Conservation (phyloP, 441 rosid genomes). For the Iberis amara region DNA sequence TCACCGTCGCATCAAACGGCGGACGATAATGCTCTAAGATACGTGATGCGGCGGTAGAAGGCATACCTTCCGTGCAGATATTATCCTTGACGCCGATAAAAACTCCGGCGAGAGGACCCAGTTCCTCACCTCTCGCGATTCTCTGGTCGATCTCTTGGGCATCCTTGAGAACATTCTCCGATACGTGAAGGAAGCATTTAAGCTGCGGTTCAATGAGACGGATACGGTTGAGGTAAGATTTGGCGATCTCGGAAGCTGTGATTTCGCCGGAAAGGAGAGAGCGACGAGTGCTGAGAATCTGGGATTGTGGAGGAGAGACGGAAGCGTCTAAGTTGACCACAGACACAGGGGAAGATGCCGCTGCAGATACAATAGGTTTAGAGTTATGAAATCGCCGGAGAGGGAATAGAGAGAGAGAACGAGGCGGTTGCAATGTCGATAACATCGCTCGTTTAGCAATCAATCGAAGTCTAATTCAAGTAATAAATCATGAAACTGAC, state of each 20-base stretch:
- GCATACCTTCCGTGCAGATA: conserved; percentile 84
- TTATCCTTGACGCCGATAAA: conserved; percentile 79
- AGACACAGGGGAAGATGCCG: conserved; percentile 24
- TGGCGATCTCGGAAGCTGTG: conserved; percentile 60
- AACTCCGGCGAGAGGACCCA: conserved; percentile 81
- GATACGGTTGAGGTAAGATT: conserved; percentile 65
- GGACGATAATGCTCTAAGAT: conserved; percentile 64
- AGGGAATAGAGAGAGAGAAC: conserved; percentile 45
- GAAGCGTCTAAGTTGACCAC: conserved; percentile 24
- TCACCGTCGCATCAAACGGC: conserved; percentile 76
- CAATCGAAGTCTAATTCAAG: background rate
- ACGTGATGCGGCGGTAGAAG: conserved; percentile 80
- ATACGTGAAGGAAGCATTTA: conserved; percentile 66
- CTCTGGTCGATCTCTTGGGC: conserved; percentile 51
- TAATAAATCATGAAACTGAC: background rate
- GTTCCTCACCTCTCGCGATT: conserved; percentile 47
- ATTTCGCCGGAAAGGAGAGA: conserved; percentile 68
- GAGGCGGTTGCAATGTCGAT: conserved; percentile 54
- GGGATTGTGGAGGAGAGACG: conserved; percentile 47
- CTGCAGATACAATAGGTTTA: conserved; percentile 27
- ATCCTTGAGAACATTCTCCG: conserved; percentile 44
- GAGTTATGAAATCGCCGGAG: conserved; percentile 27
- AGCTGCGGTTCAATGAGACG: conserved; percentile 70
- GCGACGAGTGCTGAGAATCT: conserved; percentile 63
- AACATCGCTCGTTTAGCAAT: conserved; percentile 39